These are phyloP conservation scores for Phalaenopsis aphrodite DNA, from an alignment of 106 monocot genomes.

Conservation along the genomic window DNA sequence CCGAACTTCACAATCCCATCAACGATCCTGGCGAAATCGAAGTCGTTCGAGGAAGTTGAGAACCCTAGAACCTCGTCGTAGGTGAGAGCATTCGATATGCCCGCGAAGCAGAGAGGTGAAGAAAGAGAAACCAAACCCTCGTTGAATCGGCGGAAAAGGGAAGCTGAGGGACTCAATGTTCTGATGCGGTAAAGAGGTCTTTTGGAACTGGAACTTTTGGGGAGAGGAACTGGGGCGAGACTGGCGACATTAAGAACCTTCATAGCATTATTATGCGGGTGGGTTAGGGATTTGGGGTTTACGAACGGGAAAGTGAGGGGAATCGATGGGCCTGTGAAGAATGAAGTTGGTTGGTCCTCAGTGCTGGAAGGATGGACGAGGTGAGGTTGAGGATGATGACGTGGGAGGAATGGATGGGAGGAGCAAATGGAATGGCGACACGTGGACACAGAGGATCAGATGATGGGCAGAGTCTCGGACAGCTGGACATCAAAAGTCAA, in stretches of 20 bases:
- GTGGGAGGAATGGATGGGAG: not conserved
- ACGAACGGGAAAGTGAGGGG: not conserved
- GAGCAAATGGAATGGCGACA: not conserved
- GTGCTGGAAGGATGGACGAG: not conserved
- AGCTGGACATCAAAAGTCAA: not conserved
- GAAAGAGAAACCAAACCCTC: conserved; percentile 29
- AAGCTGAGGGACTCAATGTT: conserved; percentile 1
- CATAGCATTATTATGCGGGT: conserved; percentile 49
- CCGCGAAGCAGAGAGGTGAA: conserved; percentile 42
- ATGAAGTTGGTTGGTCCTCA: conserved; percentile 6
- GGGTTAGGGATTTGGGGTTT: not conserved
- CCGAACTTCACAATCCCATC: conserved; percentile 53
- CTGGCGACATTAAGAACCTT: conserved; percentile 67
- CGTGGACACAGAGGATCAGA: not conserved
- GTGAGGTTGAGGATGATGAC: no score
- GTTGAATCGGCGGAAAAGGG: conserved; percentile 5
- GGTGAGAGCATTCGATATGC: conserved; percentile 65
- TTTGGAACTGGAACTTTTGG: conserved; percentile 19
- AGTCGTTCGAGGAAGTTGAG: conserved; percentile 1
- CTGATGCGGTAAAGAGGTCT: conserved; percentile 24
- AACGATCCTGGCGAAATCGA: conserved; percentile 29
- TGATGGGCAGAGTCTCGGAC: not conserved
- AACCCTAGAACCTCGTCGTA: conserved; percentile 10
- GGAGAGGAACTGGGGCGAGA: conserved; percentile 33
- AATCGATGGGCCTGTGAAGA: not conserved